phyloP scores from a whole-genome alignment of 2,329 filamentous ascomycete genomes.

The Epichloe glyceriae region DNA sequence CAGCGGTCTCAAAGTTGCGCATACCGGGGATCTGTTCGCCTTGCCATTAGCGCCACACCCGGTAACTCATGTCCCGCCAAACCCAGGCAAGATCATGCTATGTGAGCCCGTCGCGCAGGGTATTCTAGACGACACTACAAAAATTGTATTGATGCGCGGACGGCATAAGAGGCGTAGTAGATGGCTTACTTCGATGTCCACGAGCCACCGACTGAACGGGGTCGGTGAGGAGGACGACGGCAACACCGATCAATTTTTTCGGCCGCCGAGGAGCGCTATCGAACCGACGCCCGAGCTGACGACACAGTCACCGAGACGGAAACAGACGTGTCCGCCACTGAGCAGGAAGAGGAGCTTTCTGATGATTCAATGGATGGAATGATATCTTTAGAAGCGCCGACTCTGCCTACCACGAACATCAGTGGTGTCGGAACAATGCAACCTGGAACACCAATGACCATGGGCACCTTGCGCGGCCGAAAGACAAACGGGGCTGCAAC shows the following conservation, averaged over 20 bases:
- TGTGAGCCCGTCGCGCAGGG: slow-evolving; percentile 93
- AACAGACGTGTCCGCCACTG: slow-evolving; percentile 47
- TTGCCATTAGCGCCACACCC: slow-evolving; percentile 73
- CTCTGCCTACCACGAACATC: slow-evolving; percentile 61
- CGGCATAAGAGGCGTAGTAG: slow-evolving; percentile 41
- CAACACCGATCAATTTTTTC: slow-evolving; percentile 82
- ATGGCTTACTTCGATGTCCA: slow-evolving; percentile 32
- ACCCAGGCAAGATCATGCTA: slow-evolving; percentile 77
- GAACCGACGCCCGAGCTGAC: slow-evolving; percentile 44
- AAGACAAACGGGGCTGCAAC: slow-evolving; percentile 62
- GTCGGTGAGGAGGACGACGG: slow-evolving; percentile 56
- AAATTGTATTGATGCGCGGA: slow-evolving; percentile 65
- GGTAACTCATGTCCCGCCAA: slow-evolving; percentile 71
- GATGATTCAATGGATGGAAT: slow-evolving; percentile 90
- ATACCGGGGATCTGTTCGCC: slow-evolving; percentile 66
- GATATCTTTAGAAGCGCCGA: slow-evolving; percentile 75
- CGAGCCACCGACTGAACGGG: slow-evolving; percentile 36
- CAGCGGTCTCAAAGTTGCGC: slow-evolving; percentile 60
- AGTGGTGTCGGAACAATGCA: slow-evolving; percentile 71
- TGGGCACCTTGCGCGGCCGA: slow-evolving; percentile 44
- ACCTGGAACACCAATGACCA: slow-evolving; percentile 66
- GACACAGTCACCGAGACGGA: slow-evolving; percentile 50
- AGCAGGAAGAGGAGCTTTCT: slow-evolving; percentile 63
- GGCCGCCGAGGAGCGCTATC: slow-evolving; percentile 67
- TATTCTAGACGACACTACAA: slow-evolving; percentile 60